Percentiles rank a stretch among this genome's conserved stretches.
Conservation (phyloP, 2,329 filamentous ascomycete species). For the Fonsecaea pugnacius region DNA sequence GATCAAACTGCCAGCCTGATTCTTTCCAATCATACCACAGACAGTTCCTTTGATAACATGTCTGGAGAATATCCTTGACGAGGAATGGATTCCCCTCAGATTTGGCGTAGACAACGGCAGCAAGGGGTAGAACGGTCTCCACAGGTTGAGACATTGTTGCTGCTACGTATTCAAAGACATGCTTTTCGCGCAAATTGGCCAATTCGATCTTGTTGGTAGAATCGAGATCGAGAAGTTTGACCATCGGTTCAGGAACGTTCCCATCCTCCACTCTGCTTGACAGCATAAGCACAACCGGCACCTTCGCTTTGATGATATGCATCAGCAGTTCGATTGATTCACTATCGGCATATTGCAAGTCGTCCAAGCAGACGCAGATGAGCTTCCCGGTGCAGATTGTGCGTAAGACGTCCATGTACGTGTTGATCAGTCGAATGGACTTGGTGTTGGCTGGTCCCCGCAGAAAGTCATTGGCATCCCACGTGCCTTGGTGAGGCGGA, state of each 20-base stretch:
- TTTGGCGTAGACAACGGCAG: constrained; percentile 85
- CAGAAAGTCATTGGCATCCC: constrained; percentile 42
- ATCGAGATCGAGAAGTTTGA: constrained; percentile 56
- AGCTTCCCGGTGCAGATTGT: constrained; percentile 82
- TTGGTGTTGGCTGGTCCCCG: constrained; percentile 47
- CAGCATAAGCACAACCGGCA: constrained; percentile 81
- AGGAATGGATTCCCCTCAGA: constrained; percentile 89
- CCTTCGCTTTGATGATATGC: constrained; percentile 75
- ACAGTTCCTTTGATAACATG: constrained; percentile 82
- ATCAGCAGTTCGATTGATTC: constrained; percentile 84
- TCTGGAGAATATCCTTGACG: constrained; percentile 85
- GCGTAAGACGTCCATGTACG: constrained; percentile 81
- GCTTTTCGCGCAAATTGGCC: constrained; percentile 72
- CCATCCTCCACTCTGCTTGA: constrained; percentile 74
- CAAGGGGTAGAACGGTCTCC: constrained; percentile 75
- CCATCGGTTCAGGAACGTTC: constrained; percentile 48
- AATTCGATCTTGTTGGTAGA: constrained; percentile 71
- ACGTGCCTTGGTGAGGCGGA: constrained; percentile 12
- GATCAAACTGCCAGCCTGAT: constrained; percentile 79
- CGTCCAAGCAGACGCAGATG: constrained; percentile 86
- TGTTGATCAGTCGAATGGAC: constrained; percentile 79
- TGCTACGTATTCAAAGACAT: constrained; percentile 81
- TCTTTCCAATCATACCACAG: constrained; percentile 89
- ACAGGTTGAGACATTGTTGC: constrained; percentile 75
- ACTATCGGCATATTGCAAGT: constrained; percentile 86